phyloP scores from a whole-genome alignment of 176 grass and related monocot genomes.

The Phragmites australis region DNA sequence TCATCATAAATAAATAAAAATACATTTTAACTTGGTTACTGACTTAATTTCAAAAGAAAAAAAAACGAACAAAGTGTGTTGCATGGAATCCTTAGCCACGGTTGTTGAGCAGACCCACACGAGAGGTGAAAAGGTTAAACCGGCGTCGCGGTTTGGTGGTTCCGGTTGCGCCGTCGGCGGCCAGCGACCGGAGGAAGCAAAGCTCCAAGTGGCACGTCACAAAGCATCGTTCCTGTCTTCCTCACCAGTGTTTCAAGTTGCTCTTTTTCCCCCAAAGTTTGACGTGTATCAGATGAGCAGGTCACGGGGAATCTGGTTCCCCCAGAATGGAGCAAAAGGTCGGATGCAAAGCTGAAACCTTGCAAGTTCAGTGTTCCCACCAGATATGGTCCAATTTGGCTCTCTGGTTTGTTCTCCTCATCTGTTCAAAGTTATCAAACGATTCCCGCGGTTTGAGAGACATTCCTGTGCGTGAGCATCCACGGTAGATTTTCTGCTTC shows the following conservation, averaged over 20 bases:
- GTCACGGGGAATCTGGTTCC: slow-evolving; percentile 33
- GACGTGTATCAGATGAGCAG: not conserved
- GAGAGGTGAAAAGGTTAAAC: not conserved
- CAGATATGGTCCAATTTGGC: not conserved
- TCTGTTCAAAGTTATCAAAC: slow-evolving; percentile 15
- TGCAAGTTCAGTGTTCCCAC: not conserved
- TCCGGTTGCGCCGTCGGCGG: slow-evolving; percentile 8
- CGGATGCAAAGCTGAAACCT: not conserved
- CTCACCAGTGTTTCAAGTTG: not conserved
- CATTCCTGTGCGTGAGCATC: not conserved
- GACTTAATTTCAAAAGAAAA: not conserved
- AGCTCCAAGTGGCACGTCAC: not conserved
- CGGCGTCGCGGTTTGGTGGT: not conserved
- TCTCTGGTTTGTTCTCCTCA: not conserved
- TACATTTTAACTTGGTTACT: no score
- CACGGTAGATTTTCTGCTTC: not conserved
- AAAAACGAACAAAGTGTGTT: not conserved
- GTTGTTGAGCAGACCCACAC: not conserved
- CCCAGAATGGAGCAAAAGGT: not conserved
- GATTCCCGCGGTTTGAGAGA: not conserved
- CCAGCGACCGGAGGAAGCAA: not conserved
- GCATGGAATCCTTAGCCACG: not conserved
- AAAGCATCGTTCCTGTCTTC: not conserved
- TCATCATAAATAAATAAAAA: no score
- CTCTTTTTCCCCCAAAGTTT: not conserved